Evolutionary conservation across 129 eudicot genomes (phyloP).

Genomic region (Centella asiatica): DNA sequence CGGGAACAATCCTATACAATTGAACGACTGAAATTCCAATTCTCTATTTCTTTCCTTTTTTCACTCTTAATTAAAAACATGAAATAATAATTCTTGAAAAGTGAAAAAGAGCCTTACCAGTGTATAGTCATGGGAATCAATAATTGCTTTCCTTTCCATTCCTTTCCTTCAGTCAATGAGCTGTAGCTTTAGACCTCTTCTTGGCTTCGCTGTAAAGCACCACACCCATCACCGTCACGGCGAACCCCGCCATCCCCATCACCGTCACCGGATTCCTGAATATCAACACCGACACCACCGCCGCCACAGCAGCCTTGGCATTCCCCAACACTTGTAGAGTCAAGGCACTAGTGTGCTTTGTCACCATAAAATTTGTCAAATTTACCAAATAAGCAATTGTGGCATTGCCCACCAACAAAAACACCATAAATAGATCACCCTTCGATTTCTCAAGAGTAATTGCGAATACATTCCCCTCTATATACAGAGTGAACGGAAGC

Average conservation of each 20-base stretch:
- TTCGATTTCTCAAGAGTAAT: constrained; percentile 47
- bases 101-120: constrained; percentile 31
- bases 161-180: constrained; percentile 36
- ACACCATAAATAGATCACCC: constrained; percentile 50
- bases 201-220: constrained; percentile 83
- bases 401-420: constrained; percentile 56
- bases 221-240: constrained; percentile 62
- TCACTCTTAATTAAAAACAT: constrained; percentile 11
- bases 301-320: constrained; percentile 11
- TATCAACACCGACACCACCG: constrained; percentile 18
- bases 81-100: constrained; percentile 21
- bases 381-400: constrained; percentile 81
- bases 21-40: constrained; percentile 26
- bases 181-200: constrained; percentile 60
- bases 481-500: constrained; percentile 36
- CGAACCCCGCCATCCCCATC: constrained; percentile 14
- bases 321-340: constrained; percentile 6
- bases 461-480: constrained; percentile 66
- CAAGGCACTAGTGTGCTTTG: constrained; percentile 8
- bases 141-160: background rate
- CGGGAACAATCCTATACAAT: constrained; percentile 32
- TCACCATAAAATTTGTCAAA: constrained; percentile 15
- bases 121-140: constrained; percentile 11
- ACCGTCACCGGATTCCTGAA: constrained; percentile 11
- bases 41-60: background rate